Evolutionary conservation across 306 rosid species (phyloP).

Genomic region (Clitoria ternatea): DNA sequence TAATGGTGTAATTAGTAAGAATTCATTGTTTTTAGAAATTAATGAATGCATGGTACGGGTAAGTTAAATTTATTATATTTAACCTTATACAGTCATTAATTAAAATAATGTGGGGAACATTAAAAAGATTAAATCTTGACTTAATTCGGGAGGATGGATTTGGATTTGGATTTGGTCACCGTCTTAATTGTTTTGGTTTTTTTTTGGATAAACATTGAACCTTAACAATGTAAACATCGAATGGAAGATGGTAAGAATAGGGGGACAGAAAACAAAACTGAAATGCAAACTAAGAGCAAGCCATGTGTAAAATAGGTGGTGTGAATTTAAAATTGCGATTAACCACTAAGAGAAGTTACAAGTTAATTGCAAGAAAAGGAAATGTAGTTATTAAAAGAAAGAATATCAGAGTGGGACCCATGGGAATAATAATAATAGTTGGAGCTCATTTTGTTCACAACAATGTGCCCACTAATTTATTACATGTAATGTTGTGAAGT

Average conservation of each 20-base stretch:
- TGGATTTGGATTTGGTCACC: too few relatives aligned
- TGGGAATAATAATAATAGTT: conserved; percentile 32
- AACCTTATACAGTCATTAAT: not conserved
- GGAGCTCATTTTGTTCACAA: conserved; percentile 14
- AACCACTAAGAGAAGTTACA: not conserved
- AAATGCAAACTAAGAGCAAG: not conserved
- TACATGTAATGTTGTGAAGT: too few relatives aligned
- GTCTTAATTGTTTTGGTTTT: too few relatives aligned
- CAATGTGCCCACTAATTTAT: conserved; percentile 36
- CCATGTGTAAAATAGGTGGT: not conserved
- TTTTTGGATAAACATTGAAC: not conserved
- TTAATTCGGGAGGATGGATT: not conserved
- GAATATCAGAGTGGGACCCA: conserved; percentile 28
- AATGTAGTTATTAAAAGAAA: not conserved
- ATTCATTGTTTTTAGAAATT: not conserved
- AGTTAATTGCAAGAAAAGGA: conserved; percentile 16
- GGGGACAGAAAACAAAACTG: not conserved
- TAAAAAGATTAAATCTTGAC: not conserved
- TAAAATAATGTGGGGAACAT: not conserved
- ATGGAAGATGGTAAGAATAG: not conserved
- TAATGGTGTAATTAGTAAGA: not conserved
- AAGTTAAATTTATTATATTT: not conserved
- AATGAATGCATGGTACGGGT: not conserved
- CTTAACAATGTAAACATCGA: not conserved
- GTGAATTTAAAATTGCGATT: not conserved